phyloP scores from a whole-genome alignment of 2,329 filamentous ascomycete genomes.

The Beauveria scarabaeidicola region DNA sequence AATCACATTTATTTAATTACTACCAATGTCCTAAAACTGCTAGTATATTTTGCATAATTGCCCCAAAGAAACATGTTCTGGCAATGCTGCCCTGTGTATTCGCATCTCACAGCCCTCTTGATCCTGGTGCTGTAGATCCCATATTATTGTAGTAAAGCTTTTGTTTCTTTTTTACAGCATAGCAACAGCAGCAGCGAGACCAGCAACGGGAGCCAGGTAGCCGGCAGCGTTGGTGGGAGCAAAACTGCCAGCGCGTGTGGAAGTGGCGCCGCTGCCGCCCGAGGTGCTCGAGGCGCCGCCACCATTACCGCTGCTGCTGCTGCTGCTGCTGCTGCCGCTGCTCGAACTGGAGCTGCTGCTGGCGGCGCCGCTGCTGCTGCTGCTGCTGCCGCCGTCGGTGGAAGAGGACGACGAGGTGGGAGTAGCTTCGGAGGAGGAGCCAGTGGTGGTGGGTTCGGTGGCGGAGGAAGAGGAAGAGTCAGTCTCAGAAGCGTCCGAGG shows the following conservation, averaged over 20 bases:
- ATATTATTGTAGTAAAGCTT: background rate
- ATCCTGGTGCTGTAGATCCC: background rate
- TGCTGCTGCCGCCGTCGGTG: background rate
- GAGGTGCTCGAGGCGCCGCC: background rate
- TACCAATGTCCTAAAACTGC: background rate
- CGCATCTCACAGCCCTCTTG: background rate
- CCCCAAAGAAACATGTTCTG: background rate
- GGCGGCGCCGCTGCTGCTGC: background rate
- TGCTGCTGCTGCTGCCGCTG: background rate
- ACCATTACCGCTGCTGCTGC: background rate
- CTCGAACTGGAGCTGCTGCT: background rate
- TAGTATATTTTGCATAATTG: background rate
- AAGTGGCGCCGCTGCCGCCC: background rate
- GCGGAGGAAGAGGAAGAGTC: too few species aligned
- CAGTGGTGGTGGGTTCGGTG: background rate
- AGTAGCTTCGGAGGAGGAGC: background rate
- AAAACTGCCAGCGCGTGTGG: background rate
- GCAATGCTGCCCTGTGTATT: background rate
- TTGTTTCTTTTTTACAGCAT: background rate
- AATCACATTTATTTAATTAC: background rate
- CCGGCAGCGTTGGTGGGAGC: slow-evolving; percentile 4
- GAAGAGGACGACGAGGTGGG: background rate
- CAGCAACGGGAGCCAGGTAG: slow-evolving; percentile 10
- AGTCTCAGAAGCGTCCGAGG: background rate
- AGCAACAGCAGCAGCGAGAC: slow-evolving; percentile 10